phyloP scores from a whole-genome alignment of 345 rosid genomes.

The Brassica rapa region DNA sequence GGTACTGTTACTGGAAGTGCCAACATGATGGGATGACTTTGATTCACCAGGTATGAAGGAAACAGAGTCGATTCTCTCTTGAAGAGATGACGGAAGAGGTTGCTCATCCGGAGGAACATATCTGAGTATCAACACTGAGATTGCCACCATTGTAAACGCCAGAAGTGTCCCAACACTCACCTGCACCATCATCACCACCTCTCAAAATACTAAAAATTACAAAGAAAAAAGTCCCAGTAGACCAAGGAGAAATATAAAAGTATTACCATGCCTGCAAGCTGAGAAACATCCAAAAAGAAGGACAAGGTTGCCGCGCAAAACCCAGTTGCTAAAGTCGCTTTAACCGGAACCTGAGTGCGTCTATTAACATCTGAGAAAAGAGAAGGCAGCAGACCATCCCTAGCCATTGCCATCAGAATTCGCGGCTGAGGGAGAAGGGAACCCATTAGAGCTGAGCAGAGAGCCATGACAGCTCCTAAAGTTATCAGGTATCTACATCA shows the following conservation, averaged over 20 bases:
- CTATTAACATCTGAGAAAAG: conserved; percentile 76
- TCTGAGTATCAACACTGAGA: conserved; percentile 88
- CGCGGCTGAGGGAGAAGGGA: conserved; percentile 97
- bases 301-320: conserved; percentile 67
- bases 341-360: conserved; percentile 74
- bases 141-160: conserved; percentile 96
- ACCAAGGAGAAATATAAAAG: not conserved
- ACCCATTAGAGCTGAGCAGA: conserved; percentile 94
- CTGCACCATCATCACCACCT: conserved; percentile 46
- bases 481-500: conserved; percentile 74
- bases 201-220: conserved; percentile 10
- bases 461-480: conserved; percentile 91
- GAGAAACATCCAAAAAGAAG: conserved; percentile 79
- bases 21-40: conserved; percentile 22
- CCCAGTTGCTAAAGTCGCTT: conserved; percentile 76
- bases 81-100: conserved; percentile 80
- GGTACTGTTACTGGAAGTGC: conserved; percentile 43
- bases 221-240: not conserved
- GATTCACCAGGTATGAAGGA: conserved; percentile 42
- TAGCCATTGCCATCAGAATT: conserved; percentile 91
- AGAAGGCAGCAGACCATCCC: conserved; percentile 88
- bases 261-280: conserved; percentile 90
- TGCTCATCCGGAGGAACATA: conserved; percentile 92
- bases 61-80: conserved; percentile 67
- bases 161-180: conserved; percentile 98